Base-by-base conservation (phyloP, 2,329 filamentous ascomycete species). In the Aspergillus pseudoviridinutans region DNA sequence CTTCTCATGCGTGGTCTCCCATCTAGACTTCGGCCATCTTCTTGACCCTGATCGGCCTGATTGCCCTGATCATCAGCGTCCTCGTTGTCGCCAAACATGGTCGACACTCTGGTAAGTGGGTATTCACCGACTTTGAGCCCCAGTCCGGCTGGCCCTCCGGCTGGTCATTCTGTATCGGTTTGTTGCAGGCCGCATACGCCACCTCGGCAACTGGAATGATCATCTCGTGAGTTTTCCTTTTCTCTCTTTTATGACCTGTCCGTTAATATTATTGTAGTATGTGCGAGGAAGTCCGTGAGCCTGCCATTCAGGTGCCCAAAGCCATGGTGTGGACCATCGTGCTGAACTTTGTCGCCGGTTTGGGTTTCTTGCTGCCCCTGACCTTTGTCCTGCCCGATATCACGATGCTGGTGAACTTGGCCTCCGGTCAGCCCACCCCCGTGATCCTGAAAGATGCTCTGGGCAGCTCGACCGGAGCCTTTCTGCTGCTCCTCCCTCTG, bases 21-120 rank as follows among this genome's bases (percentile, higher is more conserved):
- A 87, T 86, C 75, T 89, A 87, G 86, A 91, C 88, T 9, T 89
- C 91, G 75, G 84, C 83, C 69, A 88, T 89, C 54, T 88, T 85
- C 70, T 90, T 87, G 87, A 89, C 87, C 0, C 80, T 77, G 0
- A 80, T 80, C 1, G 84, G 83, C 49, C 82, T 89, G 7, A 56
- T 57, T 85, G 87, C 68, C 85, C 55, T 82, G 89, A 55, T 87
- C 79, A 59, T 89, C 50, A 88, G 89, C 53, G 88, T 90, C 42
- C 73, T 91, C 61, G 80, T 80, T 52, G 76, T 91, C 54, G 89
- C 88, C 55, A 88, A 87, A 67, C 78, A 86, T 59, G 89, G 89
- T 49, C 84, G 88, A 61, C 84, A 83, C 79, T 2, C 67, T 85
- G 50, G 70, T 83, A 14, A 84, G 80, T 66, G 86, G 85, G 56